Percentiles rank a stretch among this genome's conserved stretches.
These are phyloP conservation scores for Ceriops tagal DNA, from an alignment of 345 rosid genomes.

Conservation along the genomic window DNA sequence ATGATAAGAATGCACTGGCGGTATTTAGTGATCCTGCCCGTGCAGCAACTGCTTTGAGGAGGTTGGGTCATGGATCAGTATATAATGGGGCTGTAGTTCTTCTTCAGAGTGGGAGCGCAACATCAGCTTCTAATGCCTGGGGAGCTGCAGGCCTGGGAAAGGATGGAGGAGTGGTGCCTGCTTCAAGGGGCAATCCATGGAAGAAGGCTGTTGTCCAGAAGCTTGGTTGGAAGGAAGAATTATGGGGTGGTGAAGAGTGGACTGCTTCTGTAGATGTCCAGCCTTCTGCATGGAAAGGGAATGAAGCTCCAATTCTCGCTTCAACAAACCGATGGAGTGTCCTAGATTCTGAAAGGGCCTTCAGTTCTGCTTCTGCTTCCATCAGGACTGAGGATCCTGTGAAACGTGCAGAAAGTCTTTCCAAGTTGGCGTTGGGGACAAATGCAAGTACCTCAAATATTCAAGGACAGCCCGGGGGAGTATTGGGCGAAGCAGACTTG, in stretches of 20 bases:
- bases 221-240: constrained; percentile 46
- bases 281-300: constrained; percentile 47
- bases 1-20: constrained; percentile 89
- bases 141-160: constrained; percentile 39
- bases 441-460: constrained; percentile 26
- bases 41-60: constrained; percentile 98
- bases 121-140: constrained; percentile 54
- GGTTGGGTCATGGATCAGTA: constrained; percentile 82
- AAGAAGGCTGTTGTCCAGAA: constrained; percentile 75
- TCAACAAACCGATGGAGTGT: constrained; percentile 67
- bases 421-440: constrained; percentile 25
- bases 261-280: constrained; percentile 37
- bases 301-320: constrained; percentile 49
- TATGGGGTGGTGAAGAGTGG: constrained; percentile 62
- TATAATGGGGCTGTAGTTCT: constrained; percentile 68
- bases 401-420: constrained; percentile 14
- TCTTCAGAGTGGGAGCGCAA: constrained; percentile 40
- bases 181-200: constrained; percentile 66
- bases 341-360: constrained; percentile 45
- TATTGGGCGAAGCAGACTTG: constrained; percentile 22
- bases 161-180: constrained; percentile 33
- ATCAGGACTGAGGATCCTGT: constrained; percentile 22
- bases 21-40: constrained; percentile 85
- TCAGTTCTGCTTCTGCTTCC: constrained; percentile 32
- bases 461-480: constrained; percentile 29